A percentile compares a stretch with the other conserved stretches of the same genome.
Evolutionary conservation across 1,139 yeast species (phyloP).

Genomic region (Lodderomyces metapsilosis): DNA sequence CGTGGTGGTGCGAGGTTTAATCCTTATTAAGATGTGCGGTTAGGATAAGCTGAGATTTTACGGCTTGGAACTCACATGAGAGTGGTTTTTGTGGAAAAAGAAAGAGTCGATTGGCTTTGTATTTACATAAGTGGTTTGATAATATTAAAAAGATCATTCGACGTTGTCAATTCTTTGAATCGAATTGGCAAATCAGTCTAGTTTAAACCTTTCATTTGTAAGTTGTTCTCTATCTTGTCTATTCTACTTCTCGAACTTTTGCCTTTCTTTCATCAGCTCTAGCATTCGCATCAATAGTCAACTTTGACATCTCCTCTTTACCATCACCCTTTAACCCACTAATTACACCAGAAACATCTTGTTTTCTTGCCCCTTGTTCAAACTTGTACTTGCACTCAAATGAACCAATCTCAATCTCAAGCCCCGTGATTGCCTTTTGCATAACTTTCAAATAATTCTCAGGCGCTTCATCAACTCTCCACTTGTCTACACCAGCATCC

Average conservation of each 20-base stretch:
- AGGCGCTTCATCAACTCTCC: slow-evolving; percentile 65
- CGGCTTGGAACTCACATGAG: no score
- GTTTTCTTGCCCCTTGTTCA: slow-evolving; percentile 49
- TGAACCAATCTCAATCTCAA: slow-evolving; percentile 52
- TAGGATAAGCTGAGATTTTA: no score
- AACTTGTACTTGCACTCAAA: slow-evolving; percentile 60
- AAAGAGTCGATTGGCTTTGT: no score
- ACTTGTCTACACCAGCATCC: slow-evolving; percentile 30
- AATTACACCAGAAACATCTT: slow-evolving; percentile 54
- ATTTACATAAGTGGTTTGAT: no score
- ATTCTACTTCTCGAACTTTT: neutral
- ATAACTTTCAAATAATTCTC: slow-evolving; percentile 41
- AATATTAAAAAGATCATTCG: no score
- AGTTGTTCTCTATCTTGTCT: neutral
- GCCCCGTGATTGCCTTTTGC: slow-evolving; percentile 59
- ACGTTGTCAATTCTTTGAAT: no score
- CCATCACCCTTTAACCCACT: slow-evolving; percentile 41
- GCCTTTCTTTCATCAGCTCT: slow-evolving; percentile 9
- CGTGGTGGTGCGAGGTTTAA: slow-evolving; percentile 23
- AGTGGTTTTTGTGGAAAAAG: no score
- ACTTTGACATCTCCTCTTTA: slow-evolving; percentile 20
- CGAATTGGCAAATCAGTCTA: no score
- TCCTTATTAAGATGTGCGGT: slow-evolving; percentile 22
- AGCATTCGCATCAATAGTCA: slow-evolving; percentile 20
- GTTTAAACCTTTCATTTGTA: no score